Conservation (phyloP, 768 basidiomycete species). For the Cystofilobasidium macerans region DNA sequence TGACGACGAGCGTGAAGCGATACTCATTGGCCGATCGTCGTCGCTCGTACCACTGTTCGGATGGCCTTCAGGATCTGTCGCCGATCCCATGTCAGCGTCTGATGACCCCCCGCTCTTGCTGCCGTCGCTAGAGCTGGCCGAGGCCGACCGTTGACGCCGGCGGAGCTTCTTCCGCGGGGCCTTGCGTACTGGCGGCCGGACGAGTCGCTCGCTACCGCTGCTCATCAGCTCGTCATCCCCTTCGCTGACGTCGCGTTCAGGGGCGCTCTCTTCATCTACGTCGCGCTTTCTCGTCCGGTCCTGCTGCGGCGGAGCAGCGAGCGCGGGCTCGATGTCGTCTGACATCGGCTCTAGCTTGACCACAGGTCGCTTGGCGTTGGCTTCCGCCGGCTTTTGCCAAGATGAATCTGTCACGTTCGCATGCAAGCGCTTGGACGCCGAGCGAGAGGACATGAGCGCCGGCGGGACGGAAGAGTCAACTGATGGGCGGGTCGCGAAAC, state of each 20-base stretch:
- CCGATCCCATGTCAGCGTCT: background rate
- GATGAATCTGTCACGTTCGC: background rate
- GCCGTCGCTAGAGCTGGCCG: background rate
- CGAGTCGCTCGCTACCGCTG: background rate
- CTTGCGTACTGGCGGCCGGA: background rate
- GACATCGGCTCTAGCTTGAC: slow-evolving; percentile 2
- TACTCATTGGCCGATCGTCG: background rate
- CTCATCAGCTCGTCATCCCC: background rate
- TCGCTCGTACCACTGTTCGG: background rate
- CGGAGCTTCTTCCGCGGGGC: background rate
- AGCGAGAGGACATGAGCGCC: background rate
- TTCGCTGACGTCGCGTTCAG: background rate
- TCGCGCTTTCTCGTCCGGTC: background rate
- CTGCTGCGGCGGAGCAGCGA: background rate
- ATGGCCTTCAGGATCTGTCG: background rate
- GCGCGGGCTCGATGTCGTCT: background rate
- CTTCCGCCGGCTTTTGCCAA: background rate
- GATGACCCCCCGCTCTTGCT: no score
- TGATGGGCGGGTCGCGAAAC: background rate
- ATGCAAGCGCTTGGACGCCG: background rate
- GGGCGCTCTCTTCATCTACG: background rate
- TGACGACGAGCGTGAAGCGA: background rate
- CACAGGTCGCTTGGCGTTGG: background rate
- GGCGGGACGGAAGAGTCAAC: background rate
- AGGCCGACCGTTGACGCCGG: background rate